A percentile compares a stretch with the other conserved stretches of the same genome.
Evolutionary conservation across 768 basidiomycete species (phyloP).

Genomic region (Rhodosporidiobolus sp.): DNA sequence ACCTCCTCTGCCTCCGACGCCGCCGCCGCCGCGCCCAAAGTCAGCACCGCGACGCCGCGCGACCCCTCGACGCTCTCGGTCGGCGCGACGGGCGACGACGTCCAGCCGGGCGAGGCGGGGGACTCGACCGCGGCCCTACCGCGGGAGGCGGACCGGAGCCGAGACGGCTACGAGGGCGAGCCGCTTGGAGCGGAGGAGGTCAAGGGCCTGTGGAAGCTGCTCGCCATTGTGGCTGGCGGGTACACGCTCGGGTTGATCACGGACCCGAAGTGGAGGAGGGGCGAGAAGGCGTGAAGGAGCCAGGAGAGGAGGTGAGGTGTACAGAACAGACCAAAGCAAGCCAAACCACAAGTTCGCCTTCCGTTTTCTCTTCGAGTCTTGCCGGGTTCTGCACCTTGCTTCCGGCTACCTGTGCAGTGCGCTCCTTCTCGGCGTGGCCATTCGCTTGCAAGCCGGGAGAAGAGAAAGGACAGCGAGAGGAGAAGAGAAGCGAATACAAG

Average conservation of each 20-base stretch:
- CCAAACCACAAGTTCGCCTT: too few species aligned
- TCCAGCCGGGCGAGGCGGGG: not conserved
- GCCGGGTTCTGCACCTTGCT: too few species aligned
- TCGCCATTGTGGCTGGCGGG: not conserved
- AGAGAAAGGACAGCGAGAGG: too few species aligned
- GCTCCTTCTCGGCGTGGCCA: too few species aligned
- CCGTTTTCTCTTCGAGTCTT: too few species aligned
- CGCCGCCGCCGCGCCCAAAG: not conserved
- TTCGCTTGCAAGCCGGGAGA: too few species aligned
- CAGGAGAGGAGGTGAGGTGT: too few species aligned
- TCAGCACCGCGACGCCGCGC: not conserved
- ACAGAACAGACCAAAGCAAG: too few species aligned
- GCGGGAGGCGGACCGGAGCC: not conserved
- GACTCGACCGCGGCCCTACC: not conserved
- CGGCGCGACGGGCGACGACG: not conserved
- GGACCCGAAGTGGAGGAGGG: slow-evolving; percentile 9
- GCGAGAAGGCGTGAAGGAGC: not conserved
- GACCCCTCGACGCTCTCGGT: not conserved
- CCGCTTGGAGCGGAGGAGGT: not conserved
- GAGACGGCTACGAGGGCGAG: not conserved
- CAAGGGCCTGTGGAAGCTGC: not conserved
- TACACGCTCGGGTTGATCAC: not conserved
- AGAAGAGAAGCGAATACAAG: too few species aligned
- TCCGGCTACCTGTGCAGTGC: too few species aligned
- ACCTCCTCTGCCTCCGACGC: not conserved